Conservation (phyloP, 768 basidiomycete species). For the Auriscalpium microsporum region DNA sequence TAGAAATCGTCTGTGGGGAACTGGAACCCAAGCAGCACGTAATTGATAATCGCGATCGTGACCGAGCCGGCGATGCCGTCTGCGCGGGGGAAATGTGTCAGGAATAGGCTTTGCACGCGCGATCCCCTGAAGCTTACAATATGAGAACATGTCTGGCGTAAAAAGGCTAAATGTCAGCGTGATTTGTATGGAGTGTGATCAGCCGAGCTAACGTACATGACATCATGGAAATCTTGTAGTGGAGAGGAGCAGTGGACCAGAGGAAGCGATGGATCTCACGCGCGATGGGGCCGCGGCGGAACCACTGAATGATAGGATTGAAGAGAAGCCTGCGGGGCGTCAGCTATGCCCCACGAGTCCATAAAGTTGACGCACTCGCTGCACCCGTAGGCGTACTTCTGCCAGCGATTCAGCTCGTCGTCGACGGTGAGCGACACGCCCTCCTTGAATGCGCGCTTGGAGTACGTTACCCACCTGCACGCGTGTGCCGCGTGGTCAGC, state of each 20-base stretch:
- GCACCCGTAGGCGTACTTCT: slow-evolving; percentile 68
- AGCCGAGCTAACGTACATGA: slow-evolving; percentile 31
- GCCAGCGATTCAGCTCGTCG: slow-evolving; percentile 89
- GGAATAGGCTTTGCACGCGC: background rate
- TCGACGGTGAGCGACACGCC: slow-evolving; percentile 85
- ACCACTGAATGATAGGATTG: slow-evolving; percentile 78
- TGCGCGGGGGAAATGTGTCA: slow-evolving; percentile 4
- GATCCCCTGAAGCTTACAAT: slow-evolving; percentile 30
- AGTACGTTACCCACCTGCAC: slow-evolving; percentile 76
- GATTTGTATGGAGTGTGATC: background rate
- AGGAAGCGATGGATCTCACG: slow-evolving; percentile 68
- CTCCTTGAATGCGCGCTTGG: slow-evolving; percentile 79
- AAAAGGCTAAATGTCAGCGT: background rate
- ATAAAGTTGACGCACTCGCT: slow-evolving; percentile 24
- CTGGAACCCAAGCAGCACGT: slow-evolving; percentile 63
- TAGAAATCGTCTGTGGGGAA: slow-evolving; percentile 71
- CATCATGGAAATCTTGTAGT: slow-evolving; percentile 45
- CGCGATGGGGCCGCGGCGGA: slow-evolving; percentile 71
- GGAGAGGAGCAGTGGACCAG: slow-evolving; percentile 52
- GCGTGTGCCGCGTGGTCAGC: background rate
- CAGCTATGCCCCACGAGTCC: slow-evolving; percentile 6
- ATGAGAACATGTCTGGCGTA: slow-evolving; percentile 40
- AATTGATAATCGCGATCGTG: slow-evolving; percentile 64
- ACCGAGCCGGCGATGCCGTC: slow-evolving; percentile 58
- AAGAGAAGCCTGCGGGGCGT: slow-evolving; percentile 45